Evolutionary conservation across 108 stramenopile genomes (phyloP).

Genomic region (Cyclotella atomus): DNA sequence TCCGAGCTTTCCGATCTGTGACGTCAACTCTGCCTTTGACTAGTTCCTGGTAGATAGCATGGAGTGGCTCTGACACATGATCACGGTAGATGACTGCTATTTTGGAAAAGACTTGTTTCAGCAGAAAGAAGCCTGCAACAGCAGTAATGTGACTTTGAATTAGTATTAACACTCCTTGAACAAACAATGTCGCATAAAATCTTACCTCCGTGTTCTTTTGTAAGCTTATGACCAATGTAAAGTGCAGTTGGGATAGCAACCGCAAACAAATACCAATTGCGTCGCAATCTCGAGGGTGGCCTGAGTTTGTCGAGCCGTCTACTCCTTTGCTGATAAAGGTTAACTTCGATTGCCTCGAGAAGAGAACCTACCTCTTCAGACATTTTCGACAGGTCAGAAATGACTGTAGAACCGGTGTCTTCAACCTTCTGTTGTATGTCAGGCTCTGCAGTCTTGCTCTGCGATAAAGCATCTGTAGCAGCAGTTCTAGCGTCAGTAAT

Average conservation of each 20-base stretch:
- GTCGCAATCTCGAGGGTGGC: constrained; percentile 59
- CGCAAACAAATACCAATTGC: constrained; percentile 82
- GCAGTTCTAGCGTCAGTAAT: constrained; percentile 15
- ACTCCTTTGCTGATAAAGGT: constrained; percentile 67
- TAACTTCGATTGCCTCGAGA: constrained; percentile 70
- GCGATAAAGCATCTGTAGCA: not conserved
- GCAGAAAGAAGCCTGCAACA: constrained; percentile 30
- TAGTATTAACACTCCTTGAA: no score
- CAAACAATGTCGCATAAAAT: no score
- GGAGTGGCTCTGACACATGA: constrained; percentile 68
- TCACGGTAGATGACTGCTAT: constrained; percentile 62
- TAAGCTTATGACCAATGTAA: constrained; percentile 57
- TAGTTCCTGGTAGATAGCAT: constrained; percentile 72
- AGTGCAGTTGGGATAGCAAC: constrained; percentile 51
- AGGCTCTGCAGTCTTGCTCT: not conserved
- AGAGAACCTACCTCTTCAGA: constrained; percentile 72
- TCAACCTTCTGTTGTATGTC: no score
- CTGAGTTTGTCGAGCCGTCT: constrained; percentile 72
- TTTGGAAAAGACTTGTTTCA: constrained; percentile 43
- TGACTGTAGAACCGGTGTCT: no score
- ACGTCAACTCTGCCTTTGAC: constrained; percentile 71
- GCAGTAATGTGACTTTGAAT: no score
- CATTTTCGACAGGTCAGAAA: constrained; percentile 72
- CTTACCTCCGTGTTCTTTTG: constrained; percentile 47
- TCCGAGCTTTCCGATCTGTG: constrained; percentile 76